A percentile compares a stretch with the other conserved stretches of the same genome.
Evolutionary conservation across 129 eudicot species (phyloP).

Genomic region (Erigeron canadensis): DNA sequence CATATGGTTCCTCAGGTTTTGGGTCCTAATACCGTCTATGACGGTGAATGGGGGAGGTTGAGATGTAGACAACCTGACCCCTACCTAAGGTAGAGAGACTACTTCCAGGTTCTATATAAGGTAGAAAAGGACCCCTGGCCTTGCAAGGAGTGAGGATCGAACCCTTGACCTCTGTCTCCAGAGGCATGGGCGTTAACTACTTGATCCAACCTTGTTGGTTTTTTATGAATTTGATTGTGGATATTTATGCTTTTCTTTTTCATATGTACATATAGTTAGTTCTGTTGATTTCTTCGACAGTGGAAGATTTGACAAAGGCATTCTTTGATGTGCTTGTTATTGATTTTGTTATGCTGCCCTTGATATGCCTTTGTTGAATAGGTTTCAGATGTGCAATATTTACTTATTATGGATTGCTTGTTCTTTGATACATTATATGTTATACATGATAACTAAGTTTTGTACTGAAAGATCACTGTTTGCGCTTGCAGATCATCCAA

Average conservation of each 20-base stretch:
- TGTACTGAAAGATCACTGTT: conserved; percentile 10
- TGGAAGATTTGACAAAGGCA: neutral
- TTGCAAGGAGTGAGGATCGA: no score
- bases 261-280: neutral
- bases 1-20: no score
- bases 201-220: no score
- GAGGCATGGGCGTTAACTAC: no score
- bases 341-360: neutral
- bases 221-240: neutral
- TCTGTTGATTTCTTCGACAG: neutral
- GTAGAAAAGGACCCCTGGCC: no score
- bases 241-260: neutral
- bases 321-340: neutral
- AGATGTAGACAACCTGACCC: no score
- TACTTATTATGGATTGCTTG: neutral
- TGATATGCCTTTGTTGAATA: neutral
- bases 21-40: no score
- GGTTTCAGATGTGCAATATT: conserved; percentile 7
- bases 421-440: neutral
- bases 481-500: conserved; percentile 66
- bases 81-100: no score
- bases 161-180: no score
- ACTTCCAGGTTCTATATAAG: no score
- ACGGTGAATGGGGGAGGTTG: no score
- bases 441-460: conserved; percentile 8